phyloP scores from a whole-genome alignment of 805 yeast species.

The Kluyveromyces dobzhanskii region DNA sequence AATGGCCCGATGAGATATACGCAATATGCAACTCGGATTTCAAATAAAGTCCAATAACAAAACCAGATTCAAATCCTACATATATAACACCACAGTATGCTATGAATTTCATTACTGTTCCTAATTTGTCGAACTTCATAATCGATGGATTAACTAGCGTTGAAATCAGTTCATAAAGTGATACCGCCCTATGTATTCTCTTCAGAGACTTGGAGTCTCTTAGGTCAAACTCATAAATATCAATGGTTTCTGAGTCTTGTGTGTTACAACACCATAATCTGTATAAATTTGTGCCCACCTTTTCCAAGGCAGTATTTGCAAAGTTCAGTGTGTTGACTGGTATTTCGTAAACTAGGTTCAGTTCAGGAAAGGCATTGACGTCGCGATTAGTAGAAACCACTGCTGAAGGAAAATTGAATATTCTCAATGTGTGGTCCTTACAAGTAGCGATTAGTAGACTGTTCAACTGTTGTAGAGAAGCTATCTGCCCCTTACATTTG shows the following conservation, averaged over 20 bases:
- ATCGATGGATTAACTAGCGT: constrained; percentile 4
- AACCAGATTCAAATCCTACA: constrained; percentile 26
- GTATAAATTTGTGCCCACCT: constrained; percentile 5
- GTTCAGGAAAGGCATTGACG: background rate
- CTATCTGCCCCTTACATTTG: constrained; percentile 11
- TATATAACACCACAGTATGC: constrained; percentile 11
- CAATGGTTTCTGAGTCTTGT: constrained; percentile 22
- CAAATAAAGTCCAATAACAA: constrained; percentile 20
- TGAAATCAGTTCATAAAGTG: constrained; percentile 12
- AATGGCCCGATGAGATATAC: constrained; percentile 20
- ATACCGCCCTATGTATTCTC: constrained; percentile 15
- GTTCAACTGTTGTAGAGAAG: constrained; percentile 12
- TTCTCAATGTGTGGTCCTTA: constrained; percentile 21
- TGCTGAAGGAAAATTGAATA: constrained; percentile 7
- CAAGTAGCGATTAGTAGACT: constrained; percentile 13
- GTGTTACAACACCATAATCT: constrained; percentile 26
- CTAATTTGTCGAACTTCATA: constrained; percentile 18
- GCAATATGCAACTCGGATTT: constrained; percentile 10
- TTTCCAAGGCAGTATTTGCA: constrained; percentile 19
- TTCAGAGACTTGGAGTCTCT: constrained; percentile 16
- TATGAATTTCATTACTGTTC: constrained; percentile 24
- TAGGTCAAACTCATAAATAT: constrained; percentile 19
- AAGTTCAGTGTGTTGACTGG: constrained; percentile 29
- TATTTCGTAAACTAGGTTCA: constrained; percentile 15
- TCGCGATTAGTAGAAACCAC: background rate